Base-by-base conservation (phyloP, 2,329 filamentous ascomycete species). In the Cadophora sp. region DNA sequence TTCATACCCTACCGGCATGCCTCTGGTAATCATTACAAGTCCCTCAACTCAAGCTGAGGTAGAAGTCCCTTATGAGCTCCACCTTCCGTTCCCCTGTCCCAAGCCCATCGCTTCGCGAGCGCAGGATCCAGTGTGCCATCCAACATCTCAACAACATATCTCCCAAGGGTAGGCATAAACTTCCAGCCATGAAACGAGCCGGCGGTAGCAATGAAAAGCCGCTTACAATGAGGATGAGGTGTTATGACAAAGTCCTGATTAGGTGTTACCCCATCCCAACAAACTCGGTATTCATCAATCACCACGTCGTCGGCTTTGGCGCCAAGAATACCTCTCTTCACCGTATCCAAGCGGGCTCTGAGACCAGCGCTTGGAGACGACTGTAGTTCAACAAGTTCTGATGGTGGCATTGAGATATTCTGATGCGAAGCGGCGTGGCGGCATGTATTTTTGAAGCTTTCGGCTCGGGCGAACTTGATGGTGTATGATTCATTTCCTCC, bases 111-210 rank as follows among this genome's bases (percentile, higher is more conserved):
- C 40, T 43, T 62, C 22, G 19, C 24, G 9, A 62, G 22, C 5
- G 51, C 55, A n/a, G 56, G 11, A 29, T 77, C 77, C 37, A 84
- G 78, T 64, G 63, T 31, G 65, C 80, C 81, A 62, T 82, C 75
- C 74, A 84, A 76, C 79, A 84, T 81, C 71, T 86, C 81, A 34
- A 81, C 79, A 66, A 88, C 80, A 76, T 90, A 90, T 67, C 85
- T 84, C 3, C 88, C 88, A 70, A 89, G 85, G 27, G 85, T 85
- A 0, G 88, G 88, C 29, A 91, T 79, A 74, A 91, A 89, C 76
- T 91, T 90, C 83, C 85, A 90, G 34, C 85, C 84, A 74, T 91
- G 88, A 70, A 90, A 89, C 14, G 87, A 89, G 1, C 89, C 88
- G 14, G 86, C 88, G 0, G 85, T 86, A 0, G 88, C 88, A 27